These are phyloP conservation scores for Trametes cinnabarina DNA, from an alignment of 768 basidiomycete species.

Conservation along the genomic window DNA sequence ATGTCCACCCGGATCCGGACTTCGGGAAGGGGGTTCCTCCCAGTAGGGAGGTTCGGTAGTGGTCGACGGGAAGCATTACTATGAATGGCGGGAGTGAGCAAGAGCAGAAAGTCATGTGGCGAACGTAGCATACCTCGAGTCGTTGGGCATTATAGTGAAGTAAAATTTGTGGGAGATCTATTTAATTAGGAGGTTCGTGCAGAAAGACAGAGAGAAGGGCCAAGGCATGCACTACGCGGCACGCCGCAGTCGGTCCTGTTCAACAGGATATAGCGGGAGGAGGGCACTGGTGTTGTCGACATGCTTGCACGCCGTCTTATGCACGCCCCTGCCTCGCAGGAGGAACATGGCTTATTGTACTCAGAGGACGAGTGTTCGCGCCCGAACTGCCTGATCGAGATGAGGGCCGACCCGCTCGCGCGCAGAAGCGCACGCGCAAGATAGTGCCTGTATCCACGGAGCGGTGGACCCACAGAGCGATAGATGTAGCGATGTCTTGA, in stretches of 20 bases:
- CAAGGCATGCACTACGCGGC: not conserved
- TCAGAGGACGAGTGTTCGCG: not conserved
- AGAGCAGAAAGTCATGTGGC: not conserved
- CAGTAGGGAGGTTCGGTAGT: not conserved
- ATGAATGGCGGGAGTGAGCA: not conserved
- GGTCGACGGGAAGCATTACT: not conserved
- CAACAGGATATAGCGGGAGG: not conserved
- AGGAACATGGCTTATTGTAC: not conserved
- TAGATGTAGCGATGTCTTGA: not conserved
- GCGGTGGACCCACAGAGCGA: conserved; percentile 3
- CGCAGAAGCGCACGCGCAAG: not conserved
- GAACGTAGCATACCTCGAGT: not conserved
- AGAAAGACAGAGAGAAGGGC: not conserved
- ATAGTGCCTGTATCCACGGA: conserved; percentile 2
- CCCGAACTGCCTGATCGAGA: conserved; percentile 1
- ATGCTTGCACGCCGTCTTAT: not conserved
- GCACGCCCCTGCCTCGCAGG: not conserved
- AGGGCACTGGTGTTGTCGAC: not conserved
- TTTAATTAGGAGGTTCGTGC: not conserved
- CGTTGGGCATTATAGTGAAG: not conserved
- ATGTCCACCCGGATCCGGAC: not conserved
- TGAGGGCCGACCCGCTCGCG: not conserved
- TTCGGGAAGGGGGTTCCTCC: not conserved
- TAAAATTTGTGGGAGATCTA: not conserved
- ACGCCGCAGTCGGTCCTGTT: not conserved